phyloP scores from a whole-genome alignment of 1,284 basidiomycete genomes.

The Kwoniella shivajii region DNA sequence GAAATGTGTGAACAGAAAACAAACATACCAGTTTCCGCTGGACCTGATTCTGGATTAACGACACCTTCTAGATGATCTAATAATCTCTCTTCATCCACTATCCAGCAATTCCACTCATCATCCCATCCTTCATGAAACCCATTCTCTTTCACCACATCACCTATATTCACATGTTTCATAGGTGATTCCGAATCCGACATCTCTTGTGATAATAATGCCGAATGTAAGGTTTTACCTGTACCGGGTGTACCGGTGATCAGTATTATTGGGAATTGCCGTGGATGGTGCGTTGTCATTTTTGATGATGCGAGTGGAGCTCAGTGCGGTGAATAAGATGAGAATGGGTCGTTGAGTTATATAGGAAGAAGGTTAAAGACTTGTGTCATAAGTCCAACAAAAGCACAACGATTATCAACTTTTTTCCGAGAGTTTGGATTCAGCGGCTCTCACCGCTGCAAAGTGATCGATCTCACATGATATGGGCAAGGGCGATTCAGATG shows the following conservation, averaged over 20 bases:
- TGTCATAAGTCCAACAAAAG: background rate
- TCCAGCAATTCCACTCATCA: conserved; percentile 91
- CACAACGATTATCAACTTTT: too few relatives aligned
- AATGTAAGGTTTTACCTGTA: conserved; percentile 84
- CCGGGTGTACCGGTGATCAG: conserved; percentile 80
- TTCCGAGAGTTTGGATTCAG: too few relatives aligned
- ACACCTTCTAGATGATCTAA: conserved; percentile 82
- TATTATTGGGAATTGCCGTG: conserved; percentile 68
- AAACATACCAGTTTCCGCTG: conserved; percentile 45
- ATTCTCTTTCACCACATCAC: conserved; percentile 83
- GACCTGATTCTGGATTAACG: conserved; percentile 47
- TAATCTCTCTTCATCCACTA: conserved; percentile 93
- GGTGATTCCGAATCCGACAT: conserved; percentile 62
- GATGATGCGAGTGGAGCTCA: too few relatives aligned
- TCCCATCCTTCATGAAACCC: conserved; percentile 83
- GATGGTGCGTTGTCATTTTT: conserved; percentile 54
- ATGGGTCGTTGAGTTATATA: too few relatives aligned
- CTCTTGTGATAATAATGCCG: conserved; percentile 65
- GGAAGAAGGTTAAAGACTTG: too few relatives aligned
- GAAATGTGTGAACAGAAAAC: background rate
- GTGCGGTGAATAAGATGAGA: too few relatives aligned
- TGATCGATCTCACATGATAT: too few relatives aligned
- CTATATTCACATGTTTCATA: conserved; percentile 82
- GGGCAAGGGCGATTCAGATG: too few relatives aligned
- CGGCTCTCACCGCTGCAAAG: too few relatives aligned